Base-by-base conservation (phyloP, 1,284 basidiomycete species). In the Ganoderma boninense region DNA sequence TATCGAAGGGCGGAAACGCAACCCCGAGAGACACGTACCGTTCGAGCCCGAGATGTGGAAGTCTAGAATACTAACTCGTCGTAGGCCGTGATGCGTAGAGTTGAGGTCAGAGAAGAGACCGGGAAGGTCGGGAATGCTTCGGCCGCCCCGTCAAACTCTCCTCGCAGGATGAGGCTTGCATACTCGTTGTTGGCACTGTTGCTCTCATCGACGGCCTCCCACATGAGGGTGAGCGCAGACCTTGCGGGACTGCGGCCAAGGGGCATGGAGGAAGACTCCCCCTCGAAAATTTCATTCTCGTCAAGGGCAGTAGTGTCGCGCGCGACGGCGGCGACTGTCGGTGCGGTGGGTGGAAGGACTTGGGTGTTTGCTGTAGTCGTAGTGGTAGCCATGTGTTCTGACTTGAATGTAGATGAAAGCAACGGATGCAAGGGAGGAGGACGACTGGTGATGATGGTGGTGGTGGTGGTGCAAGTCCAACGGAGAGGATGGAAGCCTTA, bases 191-290 rank as follows among this genome's bases (percentile, higher is more conserved):
- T 29, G 29, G 29, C 54, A 13, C 29, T 57, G 16, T 32, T 16
- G 5, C 29, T 57, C 54, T 57, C 54, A 20, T 57, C 54, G 54
- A 57, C 16, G 29, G 54, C 32, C 54, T 57, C 49, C 49, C 49
- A 52, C 49, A 52, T 52, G 23, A 26, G 11, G 23, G 49, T 14
- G 23, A 52, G 49, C 13, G 23, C 49, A 13, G 49, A 52, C 49
- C 49, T 26, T 14, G 23, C 11, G 13, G 49, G 49, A 13, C 49
- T 52, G 49, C 49, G 49, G 23, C 49, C 49, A 11, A 52, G 49
- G 11, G 23, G 23, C 11, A 11, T 20, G 23, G 13, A 52, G 13
- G 49, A 14, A 26, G 49, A 52, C 13, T 52, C 49, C 23, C 13
- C 13, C 11, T 26, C 49, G 23, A 52, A 26, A 14, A 26, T 14